Evolutionary conservation across 2,329 filamentous ascomycete genomes (phyloP), one percentile per base, ranked within the genome.

Genomic region (Trichoderma sp.): DNA sequence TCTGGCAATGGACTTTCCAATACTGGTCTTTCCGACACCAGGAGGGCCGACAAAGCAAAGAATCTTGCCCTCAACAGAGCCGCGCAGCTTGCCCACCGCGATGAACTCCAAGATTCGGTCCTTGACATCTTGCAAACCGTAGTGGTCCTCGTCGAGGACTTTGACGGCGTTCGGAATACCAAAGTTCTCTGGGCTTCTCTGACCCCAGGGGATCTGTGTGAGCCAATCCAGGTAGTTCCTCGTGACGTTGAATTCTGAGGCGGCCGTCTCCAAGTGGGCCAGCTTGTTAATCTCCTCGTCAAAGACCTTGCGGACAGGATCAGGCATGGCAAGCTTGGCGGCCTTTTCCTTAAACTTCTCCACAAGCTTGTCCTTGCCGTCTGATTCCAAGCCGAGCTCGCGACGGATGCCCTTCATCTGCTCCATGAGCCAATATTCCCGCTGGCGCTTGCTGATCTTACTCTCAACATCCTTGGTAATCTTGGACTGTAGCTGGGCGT

Each of bases 391-490:
- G 27, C 96, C 96, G 60, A 99, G 88, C 81, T 99, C 96, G 70
- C 96, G 88, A 70, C 93, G 91, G 77, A 99, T 99, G 31, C 94
- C 96, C 84, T 98, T 98, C 94, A 99, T 97, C 80, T 99, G 96
- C 81, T 99, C 96, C 93, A 97, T 96, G 58, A 99, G 84, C 92
- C 94, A 98, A 82, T 98, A 99, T 78, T 99, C 96, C 64, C 96
- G 90, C 79, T 99, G 96, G 35, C 95, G 91, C 82, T 99, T 98
- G 75, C 94, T 94, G 66, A 99, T 98, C 82, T 97, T 97, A 77
- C 89, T 93, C 79, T 98, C 96, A 21, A 99, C 96, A 77, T 99
- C 96, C 82, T 97, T 97, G 70, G 92, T 93, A 70, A 99, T 98
- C 84, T 98, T 99, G 69, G 92, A 95, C 79, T 97, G 95, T 35